A percentile compares a stretch with the other conserved stretches of the same genome.
phyloP scores from a whole-genome alignment of 441 rosid genomes.

The Euphorbia celastroides region DNA sequence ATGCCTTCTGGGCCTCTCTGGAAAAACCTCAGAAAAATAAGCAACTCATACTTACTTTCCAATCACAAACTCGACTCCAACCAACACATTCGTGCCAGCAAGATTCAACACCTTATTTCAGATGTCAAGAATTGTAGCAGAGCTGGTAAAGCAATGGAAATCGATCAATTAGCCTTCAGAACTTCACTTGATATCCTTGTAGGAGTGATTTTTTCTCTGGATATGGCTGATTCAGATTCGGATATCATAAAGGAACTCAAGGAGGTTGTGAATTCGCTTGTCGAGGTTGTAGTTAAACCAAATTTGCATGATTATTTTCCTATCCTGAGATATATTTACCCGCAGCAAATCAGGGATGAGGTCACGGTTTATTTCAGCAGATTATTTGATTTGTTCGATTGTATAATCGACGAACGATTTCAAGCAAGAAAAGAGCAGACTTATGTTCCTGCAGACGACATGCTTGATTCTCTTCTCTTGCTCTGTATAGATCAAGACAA shows the following conservation, averaged over 20 bases:
- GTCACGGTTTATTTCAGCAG: not conserved
- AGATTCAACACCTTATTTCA: not conserved
- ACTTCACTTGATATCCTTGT: not conserved
- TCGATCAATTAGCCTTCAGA: not conserved
- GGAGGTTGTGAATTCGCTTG: not conserved
- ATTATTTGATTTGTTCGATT: slow-evolving; percentile 4
- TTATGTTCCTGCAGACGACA: not conserved
- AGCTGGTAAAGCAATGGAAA: not conserved
- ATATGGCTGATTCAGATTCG: not conserved
- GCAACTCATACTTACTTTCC: not conserved
- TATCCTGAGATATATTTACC: slow-evolving; percentile 2
- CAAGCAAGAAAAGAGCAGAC: slow-evolving; percentile 2
- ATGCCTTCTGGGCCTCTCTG: slow-evolving; percentile 10
- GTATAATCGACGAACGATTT: slow-evolving; percentile 7
- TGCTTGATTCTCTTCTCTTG: slow-evolving; percentile 14
- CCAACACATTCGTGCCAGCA: not conserved
- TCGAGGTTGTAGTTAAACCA: not conserved
- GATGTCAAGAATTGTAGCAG: not conserved
- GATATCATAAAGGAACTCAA: not conserved
- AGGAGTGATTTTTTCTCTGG: not conserved
- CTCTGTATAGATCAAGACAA: slow-evolving; percentile 16
- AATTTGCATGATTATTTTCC: slow-evolving; percentile 7
- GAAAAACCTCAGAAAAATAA: slow-evolving; percentile 10
- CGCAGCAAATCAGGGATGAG: slow-evolving; percentile 8
- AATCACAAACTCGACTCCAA: not conserved